Evolutionary conservation across 768 basidiomycete species (phyloP), one percentile per base, ranked within the genome.

Genomic region (Lactifluus hygrophoroides): DNA sequence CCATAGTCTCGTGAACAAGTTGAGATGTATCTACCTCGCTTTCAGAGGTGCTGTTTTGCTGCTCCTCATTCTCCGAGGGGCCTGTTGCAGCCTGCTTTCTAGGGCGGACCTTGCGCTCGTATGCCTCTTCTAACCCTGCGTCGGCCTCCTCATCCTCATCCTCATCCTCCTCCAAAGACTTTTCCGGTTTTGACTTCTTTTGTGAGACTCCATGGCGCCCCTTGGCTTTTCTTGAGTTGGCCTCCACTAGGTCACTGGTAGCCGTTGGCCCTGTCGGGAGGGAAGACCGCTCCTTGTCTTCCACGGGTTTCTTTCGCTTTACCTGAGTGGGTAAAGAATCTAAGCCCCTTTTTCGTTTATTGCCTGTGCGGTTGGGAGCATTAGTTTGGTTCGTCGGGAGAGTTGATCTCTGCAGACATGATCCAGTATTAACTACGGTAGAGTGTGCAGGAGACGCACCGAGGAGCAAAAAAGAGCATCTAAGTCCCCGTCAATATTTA

Each of bases 1-100:
- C 64, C 2, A 85, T 51, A 3, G 82, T 80, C 67, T 89, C 87
- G 62, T 91, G 88, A n/a, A 85, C 75, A n/a, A 83, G 73, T 23
- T 65, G 66, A 5, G 77, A 66, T 2, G 70, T 64, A 42, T 74
- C 72, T 5, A 60, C 69, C 35, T 71, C 72, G 11, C 64, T 69
- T 54, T 77, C 75, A 1, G 69, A 68, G n/a, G 72, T 67, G 43
- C 58, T n/a, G 11, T 30, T 65, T 14, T 62, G 64, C 23, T 47
- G 61, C 7, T 57, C 62, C 32, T 66, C 59, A 32, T 54, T 54
- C 30, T 60, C 52, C 16, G 57, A 63, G 17, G 68, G 55, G 19
- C 47, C 62, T 54, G 19, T 54, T 62, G 50, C 16, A 61, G 47
- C 51, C 54, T 51, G 43, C 54, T n/a, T 56, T 32, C 17, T 48